Evolutionary conservation across 2,329 filamentous ascomycete species (phyloP).

Genomic region (Calonectria leucothoes): DNA sequence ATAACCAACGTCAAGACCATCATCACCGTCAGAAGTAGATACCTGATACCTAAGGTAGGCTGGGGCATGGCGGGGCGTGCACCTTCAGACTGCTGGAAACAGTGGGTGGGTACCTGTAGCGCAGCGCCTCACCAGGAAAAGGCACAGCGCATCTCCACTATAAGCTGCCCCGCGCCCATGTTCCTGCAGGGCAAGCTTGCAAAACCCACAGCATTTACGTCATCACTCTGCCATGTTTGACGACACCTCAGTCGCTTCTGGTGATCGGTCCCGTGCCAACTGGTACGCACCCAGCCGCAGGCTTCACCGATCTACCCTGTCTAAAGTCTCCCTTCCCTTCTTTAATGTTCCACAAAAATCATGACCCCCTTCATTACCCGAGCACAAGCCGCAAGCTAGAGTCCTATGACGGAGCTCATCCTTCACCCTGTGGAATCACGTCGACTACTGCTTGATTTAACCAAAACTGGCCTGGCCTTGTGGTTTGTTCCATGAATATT

Average conservation of each 20-base stretch:
- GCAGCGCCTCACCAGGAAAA: neutral
- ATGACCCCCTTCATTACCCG: neutral
- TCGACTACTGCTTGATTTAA: no score
- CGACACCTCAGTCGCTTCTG: conserved; percentile 17
- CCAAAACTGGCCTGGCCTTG: no score
- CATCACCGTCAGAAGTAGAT: conserved; percentile 18
- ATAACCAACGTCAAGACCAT: conserved; percentile 33
- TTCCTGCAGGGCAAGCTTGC: conserved; percentile 39
- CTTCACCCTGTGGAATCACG: neutral
- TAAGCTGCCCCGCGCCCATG: conserved; percentile 11
- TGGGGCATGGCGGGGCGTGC: neutral
- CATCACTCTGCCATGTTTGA: conserved; percentile 27
- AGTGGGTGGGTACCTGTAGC: neutral
- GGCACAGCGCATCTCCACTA: neutral
- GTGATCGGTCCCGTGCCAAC: conserved; percentile 31
- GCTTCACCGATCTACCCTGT: neutral
- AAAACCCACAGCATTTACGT: conserved; percentile 36
- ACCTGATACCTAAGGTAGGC: neutral
- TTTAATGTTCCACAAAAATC: neutral
- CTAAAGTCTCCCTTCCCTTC: neutral
- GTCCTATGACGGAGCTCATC: neutral
- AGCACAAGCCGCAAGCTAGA: neutral
- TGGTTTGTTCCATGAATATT: no score
- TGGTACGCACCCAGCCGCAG: neutral
- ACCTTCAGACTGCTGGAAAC: neutral